Percentiles rank a stretch among this genome's conserved stretches.
Conservation (phyloP, 2,329 filamentous ascomycete genomes). For the Fusarium sp. region DNA sequence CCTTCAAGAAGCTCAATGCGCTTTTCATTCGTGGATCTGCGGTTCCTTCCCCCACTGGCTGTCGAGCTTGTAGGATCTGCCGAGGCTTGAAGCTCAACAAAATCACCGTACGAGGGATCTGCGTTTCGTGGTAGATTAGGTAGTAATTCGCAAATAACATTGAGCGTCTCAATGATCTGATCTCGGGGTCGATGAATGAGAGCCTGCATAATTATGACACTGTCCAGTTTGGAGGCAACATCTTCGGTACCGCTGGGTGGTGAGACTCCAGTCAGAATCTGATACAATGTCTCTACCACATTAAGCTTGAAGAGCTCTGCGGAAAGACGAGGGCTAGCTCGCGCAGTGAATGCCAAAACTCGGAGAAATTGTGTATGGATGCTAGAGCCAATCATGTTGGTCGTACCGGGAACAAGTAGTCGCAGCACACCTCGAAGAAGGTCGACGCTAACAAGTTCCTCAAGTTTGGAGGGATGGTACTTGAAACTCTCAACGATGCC, state of each 20-base stretch:
- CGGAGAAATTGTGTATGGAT: constrained; percentile 97
- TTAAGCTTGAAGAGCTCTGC: constrained; percentile 95
- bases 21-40: constrained; percentile 74
- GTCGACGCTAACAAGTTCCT: constrained; percentile 90
- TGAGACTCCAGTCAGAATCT: constrained; percentile 95
- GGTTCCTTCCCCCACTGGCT: constrained; percentile 43
- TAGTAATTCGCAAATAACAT: constrained; percentile 94
- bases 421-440: constrained; percentile 86
- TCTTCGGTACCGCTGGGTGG: constrained; percentile 82
- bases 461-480: constrained; percentile 84
- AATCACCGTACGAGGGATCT: constrained; percentile 54
- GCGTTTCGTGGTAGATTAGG: constrained; percentile 73
- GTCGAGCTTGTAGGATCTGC: constrained; percentile 54
- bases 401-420: constrained; percentile 90
- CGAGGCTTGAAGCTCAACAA: constrained; percentile 53
- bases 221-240: constrained; percentile 87
- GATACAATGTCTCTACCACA: constrained; percentile 95
- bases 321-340: constrained; percentile 86
- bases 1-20: constrained; percentile 80
- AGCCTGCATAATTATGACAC: constrained; percentile 98
- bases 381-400: constrained; percentile 91
- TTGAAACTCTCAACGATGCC: constrained; percentile 98
- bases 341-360: constrained; percentile 88
- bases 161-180: constrained; percentile 95
- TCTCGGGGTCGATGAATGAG: constrained; percentile 94